A percentile compares a stretch with the other conserved stretches of the same genome.
These are phyloP conservation scores for Cystofilobasidium bisporidii DNA, from an alignment of 768 basidiomycete species.

Conservation along the genomic window DNA sequence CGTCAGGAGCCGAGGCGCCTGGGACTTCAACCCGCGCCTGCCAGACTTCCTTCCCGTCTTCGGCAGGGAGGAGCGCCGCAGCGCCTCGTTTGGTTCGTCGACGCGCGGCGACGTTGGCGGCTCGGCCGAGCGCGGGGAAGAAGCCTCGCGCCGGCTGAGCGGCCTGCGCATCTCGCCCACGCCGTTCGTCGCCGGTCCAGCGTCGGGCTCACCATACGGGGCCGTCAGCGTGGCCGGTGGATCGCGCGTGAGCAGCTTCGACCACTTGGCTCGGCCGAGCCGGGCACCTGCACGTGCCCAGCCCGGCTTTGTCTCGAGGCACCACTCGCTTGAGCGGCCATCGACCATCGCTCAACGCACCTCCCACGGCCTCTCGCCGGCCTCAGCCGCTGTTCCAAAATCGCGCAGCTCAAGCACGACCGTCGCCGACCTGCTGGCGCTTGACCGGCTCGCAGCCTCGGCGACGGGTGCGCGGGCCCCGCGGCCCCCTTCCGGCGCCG, in stretches of 20 bases:
- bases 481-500: neutral
- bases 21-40: constrained; percentile 27
- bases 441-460: neutral
- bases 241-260: neutral
- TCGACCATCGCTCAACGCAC: neutral
- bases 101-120: neutral
- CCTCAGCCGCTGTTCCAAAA: neutral
- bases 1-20: constrained; percentile 17
- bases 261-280: neutral
- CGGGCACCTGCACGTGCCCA: no score
- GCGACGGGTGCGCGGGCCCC: neutral
- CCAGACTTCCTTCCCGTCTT: constrained; percentile 20
- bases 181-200: neutral
- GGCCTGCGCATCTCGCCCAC: neutral
- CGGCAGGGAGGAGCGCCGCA: neutral
- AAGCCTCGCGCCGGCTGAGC: neutral
- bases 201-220: neutral
- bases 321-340: neutral
- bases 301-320: neutral
- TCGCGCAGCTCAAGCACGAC: constrained; percentile 8
- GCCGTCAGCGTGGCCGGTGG: no score
- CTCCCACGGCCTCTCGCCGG: neutral
- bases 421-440: neutral
- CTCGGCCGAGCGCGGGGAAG: neutral
- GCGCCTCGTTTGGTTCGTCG: neutral